phyloP scores from a whole-genome alignment of 495 filamentous ascomycete genomes.

The Trichoderma gamsii region DNA sequence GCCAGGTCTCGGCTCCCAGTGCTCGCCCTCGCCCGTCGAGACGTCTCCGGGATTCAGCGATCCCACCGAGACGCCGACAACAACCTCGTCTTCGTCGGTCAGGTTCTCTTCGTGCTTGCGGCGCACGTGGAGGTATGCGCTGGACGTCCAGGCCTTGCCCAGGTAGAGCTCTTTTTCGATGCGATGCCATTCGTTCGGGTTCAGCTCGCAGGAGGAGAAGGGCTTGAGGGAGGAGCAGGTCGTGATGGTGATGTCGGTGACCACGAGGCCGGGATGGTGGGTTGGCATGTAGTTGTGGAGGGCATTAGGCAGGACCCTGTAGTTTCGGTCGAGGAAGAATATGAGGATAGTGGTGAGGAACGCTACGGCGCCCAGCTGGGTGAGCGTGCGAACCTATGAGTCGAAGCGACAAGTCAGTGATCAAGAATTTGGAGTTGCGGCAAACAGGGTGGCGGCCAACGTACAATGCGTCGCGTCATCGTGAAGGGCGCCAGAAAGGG shows the following conservation, averaged over 20 bases:
- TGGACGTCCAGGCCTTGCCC: slow-evolving; percentile 60
- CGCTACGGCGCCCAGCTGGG: slow-evolving; percentile 68
- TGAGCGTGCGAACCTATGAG: slow-evolving; percentile 67
- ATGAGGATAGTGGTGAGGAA: slow-evolving; percentile 61
- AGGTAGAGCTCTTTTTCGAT: slow-evolving; percentile 93
- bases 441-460: slow-evolving; percentile 11
- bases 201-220: slow-evolving; percentile 73
- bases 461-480: slow-evolving; percentile 43
- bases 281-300: slow-evolving; percentile 77
- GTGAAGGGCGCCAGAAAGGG: neutral
- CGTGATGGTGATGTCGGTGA: slow-evolving; percentile 84
- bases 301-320: slow-evolving; percentile 71
- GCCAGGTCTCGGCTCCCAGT: slow-evolving; percentile 74
- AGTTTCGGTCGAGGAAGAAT: slow-evolving; percentile 73
- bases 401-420: neutral
- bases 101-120: slow-evolving; percentile 88
- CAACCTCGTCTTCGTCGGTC: slow-evolving; percentile 62
- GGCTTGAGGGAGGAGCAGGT: slow-evolving; percentile 69
- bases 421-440: neutral
- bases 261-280: slow-evolving; percentile 71
- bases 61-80: slow-evolving; percentile 73
- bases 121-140: slow-evolving; percentile 78
- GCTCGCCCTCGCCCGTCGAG: slow-evolving; percentile 44
- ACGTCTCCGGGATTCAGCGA: slow-evolving; percentile 62
- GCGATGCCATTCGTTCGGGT: slow-evolving; percentile 70